Percentiles rank a stretch among this genome's conserved stretches.
phyloP scores from a whole-genome alignment of 2,329 filamentous ascomycete species.

The Fusarium ambrosium region DNA sequence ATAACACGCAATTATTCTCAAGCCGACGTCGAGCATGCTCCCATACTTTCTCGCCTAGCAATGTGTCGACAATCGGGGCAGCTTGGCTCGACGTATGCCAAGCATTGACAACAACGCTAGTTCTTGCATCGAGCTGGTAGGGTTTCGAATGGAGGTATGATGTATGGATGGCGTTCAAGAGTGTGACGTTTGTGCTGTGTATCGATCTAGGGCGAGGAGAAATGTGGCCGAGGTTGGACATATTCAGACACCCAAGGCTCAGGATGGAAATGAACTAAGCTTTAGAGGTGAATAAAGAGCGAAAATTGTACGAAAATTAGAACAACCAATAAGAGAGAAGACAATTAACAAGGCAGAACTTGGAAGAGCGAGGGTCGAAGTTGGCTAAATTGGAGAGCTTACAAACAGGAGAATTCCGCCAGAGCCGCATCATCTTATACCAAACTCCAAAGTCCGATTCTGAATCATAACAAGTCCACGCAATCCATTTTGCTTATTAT shows the following conservation, averaged over 20 bases:
- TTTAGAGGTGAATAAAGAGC: background rate
- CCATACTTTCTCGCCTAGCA: conserved; percentile 87
- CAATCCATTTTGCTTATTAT: background rate
- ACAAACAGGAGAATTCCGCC: background rate
- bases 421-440: background rate
- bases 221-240: background rate
- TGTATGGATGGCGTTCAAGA: conserved; percentile 92
- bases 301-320: background rate
- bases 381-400: background rate
- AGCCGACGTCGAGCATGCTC: conserved; percentile 95
- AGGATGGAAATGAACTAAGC: background rate
- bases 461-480: background rate
- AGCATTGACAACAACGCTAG: conserved; percentile 93
- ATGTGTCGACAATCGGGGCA: conserved; percentile 81
- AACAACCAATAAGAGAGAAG: background rate
- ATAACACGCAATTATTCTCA: conserved; percentile 92
- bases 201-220: background rate
- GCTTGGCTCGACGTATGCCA: conserved; percentile 86
- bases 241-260: background rate
- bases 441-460: background rate
- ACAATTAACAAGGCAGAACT: too few species aligned
- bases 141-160: conserved; percentile 85
- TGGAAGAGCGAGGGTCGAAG: background rate
- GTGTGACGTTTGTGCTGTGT: conserved; percentile 78
- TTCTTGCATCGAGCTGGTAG: conserved; percentile 88